Evolutionary conservation across 2,329 filamentous ascomycete species (phyloP).

Genomic region (Trichoderma semiorbis): DNA sequence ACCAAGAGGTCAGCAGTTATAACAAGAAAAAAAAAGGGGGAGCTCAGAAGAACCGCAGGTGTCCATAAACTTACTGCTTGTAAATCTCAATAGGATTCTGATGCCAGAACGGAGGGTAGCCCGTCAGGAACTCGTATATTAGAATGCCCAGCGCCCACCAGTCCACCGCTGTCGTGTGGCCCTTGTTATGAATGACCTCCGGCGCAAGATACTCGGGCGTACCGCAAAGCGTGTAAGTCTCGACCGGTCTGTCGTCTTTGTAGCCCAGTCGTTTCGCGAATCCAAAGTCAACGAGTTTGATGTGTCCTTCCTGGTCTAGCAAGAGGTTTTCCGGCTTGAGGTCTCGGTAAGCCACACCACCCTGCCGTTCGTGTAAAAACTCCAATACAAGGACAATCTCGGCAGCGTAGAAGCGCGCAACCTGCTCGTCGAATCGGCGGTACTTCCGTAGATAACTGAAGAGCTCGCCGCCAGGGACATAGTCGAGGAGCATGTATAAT

Average conservation of each 20-base stretch:
- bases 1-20: background rate
- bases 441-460: constrained; percentile 78
- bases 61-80: constrained; percentile 56
- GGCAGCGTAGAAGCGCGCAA: constrained; percentile 76
- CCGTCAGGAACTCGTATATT: constrained; percentile 80
- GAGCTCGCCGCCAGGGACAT: constrained; percentile 78
- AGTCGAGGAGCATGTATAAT: constrained; percentile 79
- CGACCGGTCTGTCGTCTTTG: constrained; percentile 47
- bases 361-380: constrained; percentile 74
- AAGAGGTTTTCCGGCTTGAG: constrained; percentile 81
- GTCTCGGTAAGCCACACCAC: constrained; percentile 75
- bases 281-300: constrained; percentile 81
- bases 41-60: background rate
- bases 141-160: constrained; percentile 86
- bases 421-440: constrained; percentile 73
- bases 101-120: constrained; percentile 84
- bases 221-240: constrained; percentile 80
- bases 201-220: constrained; percentile 82
- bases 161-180: constrained; percentile 72
- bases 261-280: constrained; percentile 75
- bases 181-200: constrained; percentile 81
- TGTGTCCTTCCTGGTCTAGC: constrained; percentile 72
- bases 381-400: constrained; percentile 81
- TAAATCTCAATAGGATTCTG: constrained; percentile 85
- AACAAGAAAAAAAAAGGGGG: background rate